A percentile compares a stretch with the other conserved stretches of the same genome.
These are phyloP conservation scores for Tetragonia tetragonoides DNA, from an alignment of 148 eudicot species.

Conservation along the genomic window DNA sequence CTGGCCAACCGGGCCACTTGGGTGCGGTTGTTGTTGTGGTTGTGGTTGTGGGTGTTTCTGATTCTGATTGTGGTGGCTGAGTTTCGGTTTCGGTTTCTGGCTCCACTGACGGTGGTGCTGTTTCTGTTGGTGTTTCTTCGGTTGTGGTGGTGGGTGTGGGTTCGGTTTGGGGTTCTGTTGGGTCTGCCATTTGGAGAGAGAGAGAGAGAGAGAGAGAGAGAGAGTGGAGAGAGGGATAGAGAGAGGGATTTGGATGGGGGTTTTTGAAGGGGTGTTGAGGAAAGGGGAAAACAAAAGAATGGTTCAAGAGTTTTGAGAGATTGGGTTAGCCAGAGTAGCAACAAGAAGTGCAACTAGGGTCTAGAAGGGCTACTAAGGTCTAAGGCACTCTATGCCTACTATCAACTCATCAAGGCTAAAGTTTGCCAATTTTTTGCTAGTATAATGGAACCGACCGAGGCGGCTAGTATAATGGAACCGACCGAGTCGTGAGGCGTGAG, in stretches of 20 bases:
- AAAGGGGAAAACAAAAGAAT: background rate
- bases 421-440: too few relatives aligned
- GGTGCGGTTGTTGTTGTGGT: background rate
- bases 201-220: background rate
- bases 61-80: background rate
- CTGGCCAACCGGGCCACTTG: conserved; percentile 88
- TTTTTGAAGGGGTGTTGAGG: background rate
- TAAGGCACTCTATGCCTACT: too few relatives aligned
- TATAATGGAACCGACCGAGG: too few relatives aligned
- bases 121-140: too few relatives aligned
- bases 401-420: too few relatives aligned
- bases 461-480: too few relatives aligned
- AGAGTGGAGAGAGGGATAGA: background rate
- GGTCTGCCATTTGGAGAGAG: conserved; percentile 19
- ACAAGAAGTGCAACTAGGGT: too few relatives aligned
- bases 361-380: too few relatives aligned
- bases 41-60: conserved; percentile 4
- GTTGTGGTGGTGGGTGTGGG: background rate
- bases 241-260: background rate
- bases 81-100: background rate
- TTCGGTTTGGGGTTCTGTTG: conserved; percentile 2
- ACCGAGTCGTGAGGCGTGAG: too few relatives aligned
- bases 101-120: too few relatives aligned
- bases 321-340: too few relatives aligned
- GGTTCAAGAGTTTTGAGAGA: too few relatives aligned